Conservation (phyloP, 305 asterid genomes). For the Ilex paraguariensis region DNA sequence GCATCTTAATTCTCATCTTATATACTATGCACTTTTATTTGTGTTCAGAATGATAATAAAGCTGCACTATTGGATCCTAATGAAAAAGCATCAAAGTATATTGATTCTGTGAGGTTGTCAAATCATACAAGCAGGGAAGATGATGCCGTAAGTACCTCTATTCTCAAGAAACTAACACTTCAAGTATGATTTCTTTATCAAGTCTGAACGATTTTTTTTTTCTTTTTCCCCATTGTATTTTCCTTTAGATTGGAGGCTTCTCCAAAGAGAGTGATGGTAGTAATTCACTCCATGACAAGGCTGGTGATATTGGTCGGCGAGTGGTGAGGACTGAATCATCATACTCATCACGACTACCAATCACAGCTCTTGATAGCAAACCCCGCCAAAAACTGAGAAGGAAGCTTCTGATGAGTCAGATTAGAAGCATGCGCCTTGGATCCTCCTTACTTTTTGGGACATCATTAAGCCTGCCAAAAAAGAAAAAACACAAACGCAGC, state of each 20-base stretch:
- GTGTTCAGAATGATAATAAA: slow-evolving; percentile 22
- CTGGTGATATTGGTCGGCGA: slow-evolving; percentile 19
- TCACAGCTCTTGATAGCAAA: slow-evolving; percentile 18
- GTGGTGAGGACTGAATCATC: slow-evolving; percentile 4
- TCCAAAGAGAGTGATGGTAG: slow-evolving; percentile 9
- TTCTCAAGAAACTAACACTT: neutral
- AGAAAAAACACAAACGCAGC: slow-evolving; percentile 35
- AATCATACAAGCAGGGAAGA: neutral
- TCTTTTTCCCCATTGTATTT: neutral
- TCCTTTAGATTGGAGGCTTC: slow-evolving; percentile 35
- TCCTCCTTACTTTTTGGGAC: slow-evolving; percentile 55
- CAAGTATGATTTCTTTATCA: neutral
- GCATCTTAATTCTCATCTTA: neutral
- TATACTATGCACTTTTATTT: slow-evolving; percentile 5
- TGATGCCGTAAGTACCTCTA: too few relatives aligned
- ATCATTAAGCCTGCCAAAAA: slow-evolving; percentile 39
- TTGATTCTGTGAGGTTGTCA: neutral
- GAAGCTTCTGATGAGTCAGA: slow-evolving; percentile 45
- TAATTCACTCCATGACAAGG: slow-evolving; percentile 12
- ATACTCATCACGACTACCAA: slow-evolving; percentile 10
- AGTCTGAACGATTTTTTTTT: neutral
- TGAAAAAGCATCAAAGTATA: slow-evolving; percentile 2
- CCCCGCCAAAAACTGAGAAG: slow-evolving; percentile 29
- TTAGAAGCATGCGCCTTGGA: slow-evolving; percentile 43
- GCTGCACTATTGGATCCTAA: slow-evolving; percentile 9